These are phyloP conservation scores for Prunella vulgaris DNA, from an alignment of 257 asterid genomes.

Conservation along the genomic window DNA sequence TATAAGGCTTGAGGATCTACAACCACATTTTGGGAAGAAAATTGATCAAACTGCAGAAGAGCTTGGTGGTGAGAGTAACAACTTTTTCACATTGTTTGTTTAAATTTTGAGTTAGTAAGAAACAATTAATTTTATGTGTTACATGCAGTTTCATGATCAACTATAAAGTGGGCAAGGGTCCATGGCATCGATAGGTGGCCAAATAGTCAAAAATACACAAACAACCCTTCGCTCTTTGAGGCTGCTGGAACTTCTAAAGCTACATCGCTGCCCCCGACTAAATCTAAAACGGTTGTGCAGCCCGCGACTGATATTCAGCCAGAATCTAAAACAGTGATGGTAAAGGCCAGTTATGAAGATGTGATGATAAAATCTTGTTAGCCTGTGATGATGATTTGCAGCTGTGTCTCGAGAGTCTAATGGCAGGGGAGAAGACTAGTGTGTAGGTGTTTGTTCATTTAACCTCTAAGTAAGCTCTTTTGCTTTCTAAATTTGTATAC, in stretches of 20 bases:
- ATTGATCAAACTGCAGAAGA: conserved; percentile 11
- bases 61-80: conserved; percentile 11
- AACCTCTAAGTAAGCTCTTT: neutral
- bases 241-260: no score
- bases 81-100: neutral
- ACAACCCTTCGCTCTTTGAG: neutral
- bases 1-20: conserved; percentile 15
- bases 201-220: neutral
- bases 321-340: neutral
- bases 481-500: neutral
- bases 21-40: conserved; percentile 16
- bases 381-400: conserved; percentile 12
- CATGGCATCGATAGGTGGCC: conserved; percentile 30
- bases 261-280: neutral
- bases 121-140: no score
- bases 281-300: neutral
- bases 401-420: neutral
- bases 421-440: neutral
- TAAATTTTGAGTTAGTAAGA: neutral
- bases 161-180: conserved; percentile 22
- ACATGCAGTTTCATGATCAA: conserved; percentile 28
- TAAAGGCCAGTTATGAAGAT: conserved; percentile 16
- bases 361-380: conserved; percentile 13
- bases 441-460: neutral
- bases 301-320: neutral